These are phyloP conservation scores for Cystoisospora suis DNA, from an alignment of 169 alveolate species.

Conservation along the genomic window DNA sequence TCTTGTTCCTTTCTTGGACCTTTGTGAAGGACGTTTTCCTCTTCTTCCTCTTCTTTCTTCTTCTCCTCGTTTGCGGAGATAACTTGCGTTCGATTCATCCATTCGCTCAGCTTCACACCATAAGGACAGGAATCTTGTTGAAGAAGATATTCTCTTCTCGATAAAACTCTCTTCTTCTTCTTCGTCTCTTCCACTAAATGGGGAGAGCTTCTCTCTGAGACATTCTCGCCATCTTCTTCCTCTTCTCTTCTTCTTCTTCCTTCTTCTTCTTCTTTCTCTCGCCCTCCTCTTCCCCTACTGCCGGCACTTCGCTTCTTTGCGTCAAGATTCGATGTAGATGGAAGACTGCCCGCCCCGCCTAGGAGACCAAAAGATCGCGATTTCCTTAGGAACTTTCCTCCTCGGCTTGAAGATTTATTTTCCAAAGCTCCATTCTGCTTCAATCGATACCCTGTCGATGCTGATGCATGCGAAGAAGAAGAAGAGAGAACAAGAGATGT, in stretches of 20 bases:
- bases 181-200: too few relatives aligned
- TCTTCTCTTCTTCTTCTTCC: neutral
- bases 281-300: neutral
- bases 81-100: neutral
- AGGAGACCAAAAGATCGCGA: too few relatives aligned
- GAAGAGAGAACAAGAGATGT: conserved; percentile 23
- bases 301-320: too few relatives aligned
- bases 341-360: too few relatives aligned
- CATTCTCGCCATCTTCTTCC: neutral
- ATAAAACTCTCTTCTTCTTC: too few relatives aligned
- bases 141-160: too few relatives aligned
- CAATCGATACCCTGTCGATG: neutral
- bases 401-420: too few relatives aligned
- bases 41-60: too few relatives aligned
- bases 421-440: neutral
- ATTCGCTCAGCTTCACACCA: neutral
- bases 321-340: too few relatives aligned
- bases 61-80: neutral
- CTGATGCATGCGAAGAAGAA: conserved; percentile 12
- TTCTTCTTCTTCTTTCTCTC: neutral
- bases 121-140: too few relatives aligned
- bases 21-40: neutral
- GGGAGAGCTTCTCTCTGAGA: neutral
- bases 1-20: neutral
- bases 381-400: too few relatives aligned